These are phyloP conservation scores for Hapsidospora chrysogenum DNA, from an alignment of 495 filamentous ascomycete genomes.

Conservation along the genomic window DNA sequence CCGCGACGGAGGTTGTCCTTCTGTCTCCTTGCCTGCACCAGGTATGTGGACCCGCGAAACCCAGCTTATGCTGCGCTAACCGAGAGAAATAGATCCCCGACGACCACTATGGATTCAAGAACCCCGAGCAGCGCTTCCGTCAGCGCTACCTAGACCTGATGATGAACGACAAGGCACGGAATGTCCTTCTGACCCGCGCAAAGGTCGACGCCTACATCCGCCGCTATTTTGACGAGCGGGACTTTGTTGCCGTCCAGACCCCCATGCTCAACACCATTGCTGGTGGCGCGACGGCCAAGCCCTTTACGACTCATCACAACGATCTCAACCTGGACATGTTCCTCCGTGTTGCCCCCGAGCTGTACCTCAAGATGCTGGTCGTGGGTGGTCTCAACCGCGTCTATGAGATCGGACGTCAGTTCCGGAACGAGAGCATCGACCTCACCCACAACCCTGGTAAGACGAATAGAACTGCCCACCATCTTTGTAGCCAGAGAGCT, in stretches of 20 bases:
- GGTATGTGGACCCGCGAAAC: constrained; percentile 3
- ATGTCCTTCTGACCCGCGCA: constrained; percentile 66
- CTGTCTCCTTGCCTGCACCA: constrained; percentile 87
- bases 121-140: constrained; percentile 81
- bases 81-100: constrained; percentile 44
- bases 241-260: constrained; percentile 91
- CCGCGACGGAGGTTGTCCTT: constrained; percentile 69
- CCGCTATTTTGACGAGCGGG: constrained; percentile 65
- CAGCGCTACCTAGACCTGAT: constrained; percentile 90
- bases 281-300: constrained; percentile 89
- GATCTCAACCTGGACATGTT: constrained; percentile 84
- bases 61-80: not conserved
- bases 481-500: not conserved
- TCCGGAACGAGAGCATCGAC: constrained; percentile 92
- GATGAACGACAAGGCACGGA: constrained; percentile 73
- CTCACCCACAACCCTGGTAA: constrained; percentile 66
- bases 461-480: not conserved
- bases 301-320: constrained; percentile 90
- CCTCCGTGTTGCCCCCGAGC: constrained; percentile 77
- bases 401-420: constrained; percentile 86
- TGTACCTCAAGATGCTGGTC: constrained; percentile 87
- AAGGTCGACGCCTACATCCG: constrained; percentile 79
- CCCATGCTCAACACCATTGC: constrained; percentile 96
- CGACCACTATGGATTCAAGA: constrained; percentile 86
- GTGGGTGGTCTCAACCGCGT: constrained; percentile 79